These are phyloP conservation scores for Corymbia maculata DNA, from an alignment of 345 rosid genomes.

Conservation along the genomic window DNA sequence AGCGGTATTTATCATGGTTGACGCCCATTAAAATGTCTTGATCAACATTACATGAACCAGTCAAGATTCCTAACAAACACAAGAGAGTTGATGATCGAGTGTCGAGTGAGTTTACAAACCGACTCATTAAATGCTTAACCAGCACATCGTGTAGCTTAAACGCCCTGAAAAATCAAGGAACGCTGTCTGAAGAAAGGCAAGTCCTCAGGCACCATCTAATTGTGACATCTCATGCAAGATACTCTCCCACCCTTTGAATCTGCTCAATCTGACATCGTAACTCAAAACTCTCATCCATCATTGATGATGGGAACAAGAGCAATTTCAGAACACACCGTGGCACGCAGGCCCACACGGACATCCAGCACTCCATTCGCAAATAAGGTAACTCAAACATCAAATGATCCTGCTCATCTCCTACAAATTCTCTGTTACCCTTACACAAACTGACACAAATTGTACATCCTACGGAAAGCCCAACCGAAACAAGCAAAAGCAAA, in stretches of 20 bases:
- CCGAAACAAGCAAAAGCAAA: background rate
- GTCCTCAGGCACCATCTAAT: background rate
- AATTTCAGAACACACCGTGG: background rate
- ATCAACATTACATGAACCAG: background rate
- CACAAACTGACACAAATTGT: background rate
- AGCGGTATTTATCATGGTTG: no score
- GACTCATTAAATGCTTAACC: background rate
- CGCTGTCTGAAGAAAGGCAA: background rate
- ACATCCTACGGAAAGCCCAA: background rate
- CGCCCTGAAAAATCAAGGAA: background rate
- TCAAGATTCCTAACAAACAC: background rate
- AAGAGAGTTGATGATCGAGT: background rate
- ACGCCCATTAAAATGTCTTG: background rate
- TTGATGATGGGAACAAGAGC: background rate
- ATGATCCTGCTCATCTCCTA: no score
- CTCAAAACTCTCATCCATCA: background rate
- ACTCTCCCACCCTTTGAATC: background rate
- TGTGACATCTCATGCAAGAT: background rate
- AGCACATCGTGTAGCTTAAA: background rate
- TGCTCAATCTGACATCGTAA: background rate
- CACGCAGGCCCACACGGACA: background rate
- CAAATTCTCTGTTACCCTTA: background rate
- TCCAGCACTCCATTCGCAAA: background rate
- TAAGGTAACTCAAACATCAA: background rate
- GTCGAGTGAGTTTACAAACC: background rate